Evolutionary conservation across 768 basidiomycete genomes (phyloP).

Genomic region (Hericium alpestre): DNA sequence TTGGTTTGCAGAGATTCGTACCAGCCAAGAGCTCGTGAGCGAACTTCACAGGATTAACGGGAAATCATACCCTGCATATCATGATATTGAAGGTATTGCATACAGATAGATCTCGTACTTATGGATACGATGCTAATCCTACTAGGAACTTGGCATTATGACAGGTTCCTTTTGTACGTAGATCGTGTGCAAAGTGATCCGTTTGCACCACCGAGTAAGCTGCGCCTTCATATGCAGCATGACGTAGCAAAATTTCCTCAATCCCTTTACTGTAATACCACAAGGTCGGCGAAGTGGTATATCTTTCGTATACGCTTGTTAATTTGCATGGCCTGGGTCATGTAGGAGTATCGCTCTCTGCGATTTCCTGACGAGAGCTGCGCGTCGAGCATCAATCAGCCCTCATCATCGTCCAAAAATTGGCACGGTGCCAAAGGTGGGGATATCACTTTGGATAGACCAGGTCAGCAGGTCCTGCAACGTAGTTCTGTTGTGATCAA

Average conservation of each 20-base stretch:
- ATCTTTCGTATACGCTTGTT: neutral
- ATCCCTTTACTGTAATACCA: neutral
- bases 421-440: conserved; percentile 8
- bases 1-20: neutral
- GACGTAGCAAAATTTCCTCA: conserved; percentile 2
- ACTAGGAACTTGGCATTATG: conserved; percentile 6
- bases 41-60: neutral
- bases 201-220: conserved; percentile 11
- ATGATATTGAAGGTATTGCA: neutral
- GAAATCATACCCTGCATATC: conserved; percentile 6
- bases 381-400: neutral
- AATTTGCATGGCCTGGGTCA: neutral
- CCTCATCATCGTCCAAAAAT: neutral
- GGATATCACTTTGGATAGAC: conserved; percentile 4
- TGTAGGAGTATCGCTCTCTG: neutral
- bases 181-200: conserved; percentile 12
- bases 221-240: conserved; percentile 6
- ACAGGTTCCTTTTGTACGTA: conserved; percentile 1
- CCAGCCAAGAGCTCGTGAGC: neutral
- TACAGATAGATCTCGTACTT: neutral
- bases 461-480: conserved; percentile 13
- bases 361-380: neutral
- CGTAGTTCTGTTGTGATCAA: conserved; percentile 5
- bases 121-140: neutral
- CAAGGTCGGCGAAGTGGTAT: neutral